A percentile compares a stretch with the other conserved stretches of the same genome.
Evolutionary conservation across 495 filamentous ascomycete species (phyloP).

Genomic region (Penicillium odoratum): DNA sequence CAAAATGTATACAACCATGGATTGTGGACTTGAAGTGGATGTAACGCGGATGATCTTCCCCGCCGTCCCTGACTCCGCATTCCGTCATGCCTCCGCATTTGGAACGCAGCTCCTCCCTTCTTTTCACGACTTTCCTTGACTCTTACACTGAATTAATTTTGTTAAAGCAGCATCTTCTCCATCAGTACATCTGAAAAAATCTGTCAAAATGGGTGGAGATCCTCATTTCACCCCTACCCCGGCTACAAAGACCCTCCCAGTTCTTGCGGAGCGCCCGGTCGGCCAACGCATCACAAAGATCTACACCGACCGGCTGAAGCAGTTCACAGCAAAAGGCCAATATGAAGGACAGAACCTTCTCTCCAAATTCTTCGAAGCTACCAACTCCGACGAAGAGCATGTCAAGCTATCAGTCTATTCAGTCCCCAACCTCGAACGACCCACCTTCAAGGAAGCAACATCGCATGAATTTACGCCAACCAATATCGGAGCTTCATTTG

Average conservation of each 20-base stretch:
- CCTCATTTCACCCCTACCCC: constrained; percentile 29
- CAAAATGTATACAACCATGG: background rate
- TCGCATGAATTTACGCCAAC: constrained; percentile 77
- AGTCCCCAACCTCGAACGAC: constrained; percentile 73
- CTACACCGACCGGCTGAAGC: constrained; percentile 79
- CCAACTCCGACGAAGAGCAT: constrained; percentile 66
- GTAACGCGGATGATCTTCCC: background rate
- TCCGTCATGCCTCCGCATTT: constrained; percentile 23
- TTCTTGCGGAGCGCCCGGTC: constrained; percentile 59
- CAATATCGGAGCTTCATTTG: constrained; percentile 74
- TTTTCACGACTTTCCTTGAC: background rate
- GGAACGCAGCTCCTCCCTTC: constrained; percentile 12
- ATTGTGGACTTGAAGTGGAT: background rate
- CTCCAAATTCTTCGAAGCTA: constrained; percentile 75
- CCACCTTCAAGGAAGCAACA: constrained; percentile 87
- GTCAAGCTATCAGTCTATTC: constrained; percentile 88
- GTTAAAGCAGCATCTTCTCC: background rate
- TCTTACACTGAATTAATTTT: no score
- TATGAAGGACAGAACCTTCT: constrained; percentile 77
- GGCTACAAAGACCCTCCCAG: constrained; percentile 53
- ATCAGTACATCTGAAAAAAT: constrained; percentile 3
- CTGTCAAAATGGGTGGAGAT: constrained; percentile 49
- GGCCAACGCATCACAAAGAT: constrained; percentile 86
- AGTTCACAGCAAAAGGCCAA: constrained; percentile 79
- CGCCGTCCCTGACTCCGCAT: constrained; percentile 22